These are phyloP conservation scores for Podila clonocystis DNA, from an alignment of 192 early-diverging fungal species.

Conservation along the genomic window DNA sequence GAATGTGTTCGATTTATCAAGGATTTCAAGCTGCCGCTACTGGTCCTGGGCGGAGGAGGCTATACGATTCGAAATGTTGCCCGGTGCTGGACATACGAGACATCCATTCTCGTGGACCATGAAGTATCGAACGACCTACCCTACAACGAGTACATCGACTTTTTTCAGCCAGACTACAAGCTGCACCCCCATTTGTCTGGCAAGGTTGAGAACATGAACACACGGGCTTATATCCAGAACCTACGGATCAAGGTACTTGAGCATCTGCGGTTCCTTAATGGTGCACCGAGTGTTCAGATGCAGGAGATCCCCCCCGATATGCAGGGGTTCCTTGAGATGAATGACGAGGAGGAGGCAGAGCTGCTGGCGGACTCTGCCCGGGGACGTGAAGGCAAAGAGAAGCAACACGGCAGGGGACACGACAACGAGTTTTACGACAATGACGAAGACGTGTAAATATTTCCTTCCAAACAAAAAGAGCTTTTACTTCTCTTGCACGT, in stretches of 20 bases:
- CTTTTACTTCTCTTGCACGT: too few species aligned
- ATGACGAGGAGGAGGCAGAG: slow-evolving; percentile 62
- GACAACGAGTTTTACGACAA: slow-evolving; percentile 38
- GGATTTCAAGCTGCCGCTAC: slow-evolving; percentile 76
- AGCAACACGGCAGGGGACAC: slow-evolving; percentile 20
- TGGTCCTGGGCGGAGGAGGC: slow-evolving; percentile 91
- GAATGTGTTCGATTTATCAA: slow-evolving; percentile 85
- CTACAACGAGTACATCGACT: slow-evolving; percentile 77
- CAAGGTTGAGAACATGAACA: slow-evolving; percentile 90
- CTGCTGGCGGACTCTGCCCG: slow-evolving; percentile 44
- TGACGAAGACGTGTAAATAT: slow-evolving; percentile 23
- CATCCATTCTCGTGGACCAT: slow-evolving; percentile 80
- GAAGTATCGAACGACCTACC: slow-evolving; percentile 83
- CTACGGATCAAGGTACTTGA: slow-evolving; percentile 80
- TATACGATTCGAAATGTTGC: slow-evolving; percentile 93
- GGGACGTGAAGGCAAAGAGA: slow-evolving; percentile 41
- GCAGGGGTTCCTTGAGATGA: slow-evolving; percentile 62
- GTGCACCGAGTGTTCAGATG: slow-evolving; percentile 97
- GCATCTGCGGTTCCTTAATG: slow-evolving; percentile 85
- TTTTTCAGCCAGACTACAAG: slow-evolving; percentile 89
- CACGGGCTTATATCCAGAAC: slow-evolving; percentile 81
- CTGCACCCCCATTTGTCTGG: slow-evolving; percentile 89
- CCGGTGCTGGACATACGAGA: slow-evolving; percentile 95
- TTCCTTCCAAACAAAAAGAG: too few species aligned
- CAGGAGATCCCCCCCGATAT: slow-evolving; percentile 82